phyloP scores from a whole-genome alignment of 345 rosid species.

The Salix viminalis region DNA sequence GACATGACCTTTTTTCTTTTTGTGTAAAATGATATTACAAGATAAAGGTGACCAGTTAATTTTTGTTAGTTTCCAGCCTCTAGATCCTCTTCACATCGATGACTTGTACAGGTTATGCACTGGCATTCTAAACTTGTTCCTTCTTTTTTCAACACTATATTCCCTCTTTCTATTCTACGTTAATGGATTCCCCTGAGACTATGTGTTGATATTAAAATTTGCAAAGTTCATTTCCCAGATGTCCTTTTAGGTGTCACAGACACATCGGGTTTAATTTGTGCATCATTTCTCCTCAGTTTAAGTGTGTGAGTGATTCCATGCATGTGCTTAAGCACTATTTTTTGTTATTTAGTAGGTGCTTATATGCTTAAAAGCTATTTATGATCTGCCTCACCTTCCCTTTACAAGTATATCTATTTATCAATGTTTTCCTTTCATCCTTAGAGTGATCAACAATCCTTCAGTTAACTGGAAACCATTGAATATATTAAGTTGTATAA shows the following conservation, averaged over 20 bases:
- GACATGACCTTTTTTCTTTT: neutral
- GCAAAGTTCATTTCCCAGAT: neutral
- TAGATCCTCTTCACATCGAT: neutral
- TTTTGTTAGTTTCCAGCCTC: neutral
- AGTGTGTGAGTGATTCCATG: neutral
- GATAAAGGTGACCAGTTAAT: neutral
- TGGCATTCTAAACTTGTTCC: neutral
- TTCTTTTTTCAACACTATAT: neutral
- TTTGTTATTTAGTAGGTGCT: neutral
- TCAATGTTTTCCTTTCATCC: neutral
- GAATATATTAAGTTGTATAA: slow-evolving; percentile 1
- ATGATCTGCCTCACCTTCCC: neutral
- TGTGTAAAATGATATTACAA: neutral
- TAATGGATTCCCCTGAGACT: neutral
- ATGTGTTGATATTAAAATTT: no score
- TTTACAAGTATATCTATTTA: neutral
- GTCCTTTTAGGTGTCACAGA: neutral
- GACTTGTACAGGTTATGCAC: neutral
- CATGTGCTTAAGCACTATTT: neutral
- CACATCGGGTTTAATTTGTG: neutral
- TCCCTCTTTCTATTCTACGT: neutral
- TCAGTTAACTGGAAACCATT: neutral
- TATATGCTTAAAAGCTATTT: neutral
- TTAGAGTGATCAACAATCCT: neutral
- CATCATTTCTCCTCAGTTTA: neutral